Base-by-base conservation (phyloP, 768 basidiomycete genomes). In the Trichaptum fuscoviolaceum region DNA sequence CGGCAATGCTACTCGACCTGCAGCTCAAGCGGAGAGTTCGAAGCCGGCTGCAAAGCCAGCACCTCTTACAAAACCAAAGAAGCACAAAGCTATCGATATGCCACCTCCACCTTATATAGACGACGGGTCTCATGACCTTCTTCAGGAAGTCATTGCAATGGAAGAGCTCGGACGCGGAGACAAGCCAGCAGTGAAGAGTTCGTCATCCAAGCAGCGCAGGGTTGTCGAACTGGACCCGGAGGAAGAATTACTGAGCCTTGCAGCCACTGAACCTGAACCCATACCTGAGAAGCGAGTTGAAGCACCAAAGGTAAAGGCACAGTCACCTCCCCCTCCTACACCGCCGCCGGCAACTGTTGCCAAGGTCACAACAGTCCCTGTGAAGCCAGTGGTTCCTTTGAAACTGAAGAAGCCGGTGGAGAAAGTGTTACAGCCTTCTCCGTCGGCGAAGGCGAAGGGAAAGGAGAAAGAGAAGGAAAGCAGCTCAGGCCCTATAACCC, bases 71-170 rank as follows among this genome's bases (percentile, higher is more conserved):
- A 79, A 78, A 67, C 72, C 70, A 63, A 77, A 79, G 58, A 87
- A 83, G 69, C 69, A 79, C 15, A 85, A 83, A 71, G 75, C 76
- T 35, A 71, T 76, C 15, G 82, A 78, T 42, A 70, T 82, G 20
- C 85, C 86, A 1, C 86, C 87, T 1, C 83, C 69, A 0, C 65
- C 88, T 2, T 89, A 89, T 72, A 83, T 88, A 58, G 90, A 92
- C 70, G 91, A 92, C 75, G 91, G 89, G n/a, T 90, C 88, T 30
- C 87, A 90, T 69, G 91, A 93, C 71, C 81, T 93, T 57, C 77
- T 92, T 1, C 89, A 92, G 73, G 91, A 93, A 73, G 90, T 93
- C 23, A 83, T 92, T 64, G 91, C 91, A 8, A 89, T 92, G 57
- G 91, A 93, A 73, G 80, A 84, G 64, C 85, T 88, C 75, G 84